phyloP scores from a whole-genome alignment of 1,139 yeast genomes.

The Taphrina sp. region DNA sequence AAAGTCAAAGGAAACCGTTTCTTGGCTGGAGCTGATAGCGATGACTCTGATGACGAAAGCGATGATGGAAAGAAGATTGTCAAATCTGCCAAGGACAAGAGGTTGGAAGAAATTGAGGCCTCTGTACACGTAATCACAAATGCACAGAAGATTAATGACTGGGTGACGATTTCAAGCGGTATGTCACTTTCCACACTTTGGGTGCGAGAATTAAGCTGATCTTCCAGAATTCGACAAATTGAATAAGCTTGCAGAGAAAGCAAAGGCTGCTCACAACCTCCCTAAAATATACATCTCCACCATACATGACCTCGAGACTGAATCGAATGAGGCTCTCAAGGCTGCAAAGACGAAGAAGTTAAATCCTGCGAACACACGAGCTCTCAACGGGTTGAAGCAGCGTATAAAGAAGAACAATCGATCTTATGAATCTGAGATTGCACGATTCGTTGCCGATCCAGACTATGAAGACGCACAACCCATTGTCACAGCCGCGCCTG shows the following conservation, averaged over 20 bases:
- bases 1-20: slow-evolving; percentile 48
- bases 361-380: slow-evolving; percentile 80
- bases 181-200: slow-evolving; percentile 1
- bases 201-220: slow-evolving; percentile 29
- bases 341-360: slow-evolving; percentile 67
- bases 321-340: slow-evolving; percentile 57
- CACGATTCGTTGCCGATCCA: slow-evolving; percentile 65
- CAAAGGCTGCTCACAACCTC: slow-evolving; percentile 66
- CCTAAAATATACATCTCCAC: slow-evolving; percentile 72
- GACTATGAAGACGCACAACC: slow-evolving; percentile 47
- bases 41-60: slow-evolving; percentile 57
- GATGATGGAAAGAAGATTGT: slow-evolving; percentile 78
- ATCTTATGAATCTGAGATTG: slow-evolving; percentile 61
- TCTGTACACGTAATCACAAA: slow-evolving; percentile 67
- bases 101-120: slow-evolving; percentile 78
- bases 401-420: slow-evolving; percentile 78
- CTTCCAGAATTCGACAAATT: slow-evolving; percentile 71
- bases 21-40: slow-evolving; percentile 47
- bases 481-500: slow-evolving; percentile 38
- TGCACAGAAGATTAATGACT: slow-evolving; percentile 69
- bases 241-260: slow-evolving; percentile 62
- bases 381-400: slow-evolving; percentile 84
- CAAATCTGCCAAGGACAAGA: slow-evolving; percentile 88
- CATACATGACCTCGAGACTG: slow-evolving; percentile 70
- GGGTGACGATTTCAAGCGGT: slow-evolving; percentile 63